phyloP scores from a whole-genome alignment of 2,329 filamentous ascomycete species.

The Penicillium brasilianum region DNA sequence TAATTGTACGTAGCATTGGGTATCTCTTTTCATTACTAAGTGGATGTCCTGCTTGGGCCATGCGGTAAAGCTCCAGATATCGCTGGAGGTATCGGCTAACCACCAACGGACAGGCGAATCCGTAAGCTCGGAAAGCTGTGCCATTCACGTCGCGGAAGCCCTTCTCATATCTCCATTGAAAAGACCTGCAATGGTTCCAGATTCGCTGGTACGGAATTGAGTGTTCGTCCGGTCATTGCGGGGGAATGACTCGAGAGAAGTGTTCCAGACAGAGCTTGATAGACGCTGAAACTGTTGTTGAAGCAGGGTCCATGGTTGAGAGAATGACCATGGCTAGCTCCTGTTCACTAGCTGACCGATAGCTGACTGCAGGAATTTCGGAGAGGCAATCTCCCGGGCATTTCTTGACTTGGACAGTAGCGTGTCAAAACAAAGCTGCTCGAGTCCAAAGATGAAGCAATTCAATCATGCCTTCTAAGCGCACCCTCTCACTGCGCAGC shows the following conservation, averaged over 20 bases:
- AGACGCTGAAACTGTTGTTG: too few species aligned
- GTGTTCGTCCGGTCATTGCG: neutral
- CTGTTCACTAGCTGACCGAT: neutral
- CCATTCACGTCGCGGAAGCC: neutral
- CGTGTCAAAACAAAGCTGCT: neutral
- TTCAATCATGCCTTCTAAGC: neutral
- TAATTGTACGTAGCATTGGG: neutral
- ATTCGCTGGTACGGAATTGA: neutral
- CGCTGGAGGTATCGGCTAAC: neutral
- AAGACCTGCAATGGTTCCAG: neutral
- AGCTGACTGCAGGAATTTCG: neutral
- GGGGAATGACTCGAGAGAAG: neutral
- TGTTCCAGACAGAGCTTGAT: neutral
- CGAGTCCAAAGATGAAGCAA: neutral
- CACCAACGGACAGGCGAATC: neutral
- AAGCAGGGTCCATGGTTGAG: neutral
- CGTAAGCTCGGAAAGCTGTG: neutral
- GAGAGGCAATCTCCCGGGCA: neutral
- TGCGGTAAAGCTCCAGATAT: neutral
- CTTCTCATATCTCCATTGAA: neutral
- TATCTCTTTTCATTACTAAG: neutral
- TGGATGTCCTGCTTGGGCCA: neutral
- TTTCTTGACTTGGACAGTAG: too few species aligned
- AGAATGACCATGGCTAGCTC: neutral
- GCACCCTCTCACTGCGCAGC: constrained; percentile 53